Percentiles rank a stretch among this genome's conserved stretches.
Evolutionary conservation across 1,284 basidiomycete genomes (phyloP).

Genomic region (Serendipita sp.): DNA sequence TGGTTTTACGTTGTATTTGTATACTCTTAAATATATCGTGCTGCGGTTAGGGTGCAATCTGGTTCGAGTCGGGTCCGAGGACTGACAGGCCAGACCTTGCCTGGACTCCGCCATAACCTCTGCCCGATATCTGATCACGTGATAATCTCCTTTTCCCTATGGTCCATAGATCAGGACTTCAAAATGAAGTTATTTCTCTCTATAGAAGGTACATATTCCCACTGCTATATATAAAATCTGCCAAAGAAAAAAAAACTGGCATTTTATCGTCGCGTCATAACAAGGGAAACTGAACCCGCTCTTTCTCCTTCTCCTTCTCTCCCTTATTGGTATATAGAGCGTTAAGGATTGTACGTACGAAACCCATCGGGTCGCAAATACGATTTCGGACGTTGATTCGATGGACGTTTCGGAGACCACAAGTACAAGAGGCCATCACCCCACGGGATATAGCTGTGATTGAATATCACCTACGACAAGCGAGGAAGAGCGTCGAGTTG

Average conservation of each 20-base stretch:
- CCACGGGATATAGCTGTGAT: background rate
- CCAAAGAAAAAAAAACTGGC: too few species aligned
- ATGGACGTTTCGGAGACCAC: conserved; percentile 1
- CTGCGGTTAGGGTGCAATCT: too few species aligned
- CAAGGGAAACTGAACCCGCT: too few species aligned
- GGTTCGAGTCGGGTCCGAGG: too few species aligned
- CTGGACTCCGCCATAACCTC: too few species aligned
- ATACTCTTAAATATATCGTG: too few species aligned
- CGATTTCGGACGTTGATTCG: conserved; percentile 2
- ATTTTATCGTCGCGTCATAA: too few species aligned
- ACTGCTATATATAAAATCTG: background rate
- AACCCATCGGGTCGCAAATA: background rate
- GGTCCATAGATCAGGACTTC: background rate
- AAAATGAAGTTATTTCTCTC: conserved; percentile 2
- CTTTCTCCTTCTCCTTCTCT: background rate
- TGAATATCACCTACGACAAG: background rate
- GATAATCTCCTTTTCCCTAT: background rate
- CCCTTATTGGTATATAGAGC: background rate
- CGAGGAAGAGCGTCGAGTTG: background rate
- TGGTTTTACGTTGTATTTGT: too few species aligned
- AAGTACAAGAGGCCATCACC: background rate
- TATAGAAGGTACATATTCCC: background rate
- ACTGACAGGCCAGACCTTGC: too few species aligned
- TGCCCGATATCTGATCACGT: background rate
- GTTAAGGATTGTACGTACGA: background rate